These are phyloP conservation scores for Trichoderma lentiforme DNA, from an alignment of 2,329 filamentous ascomycete species.

Conservation along the genomic window DNA sequence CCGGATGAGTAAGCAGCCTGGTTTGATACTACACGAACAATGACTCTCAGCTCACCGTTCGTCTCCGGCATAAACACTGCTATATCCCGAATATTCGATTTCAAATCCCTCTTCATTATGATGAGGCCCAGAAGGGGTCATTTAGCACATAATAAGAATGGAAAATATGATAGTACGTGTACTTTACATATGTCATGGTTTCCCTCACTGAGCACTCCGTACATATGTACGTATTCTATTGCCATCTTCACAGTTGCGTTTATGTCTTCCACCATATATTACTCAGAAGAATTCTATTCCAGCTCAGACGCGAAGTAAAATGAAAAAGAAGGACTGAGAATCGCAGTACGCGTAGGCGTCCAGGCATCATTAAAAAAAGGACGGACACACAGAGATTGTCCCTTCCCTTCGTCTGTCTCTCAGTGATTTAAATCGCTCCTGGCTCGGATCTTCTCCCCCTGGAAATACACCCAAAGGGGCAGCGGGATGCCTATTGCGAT, in stretches of 20 bases:
- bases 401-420: not conserved
- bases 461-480: conserved; percentile 3
- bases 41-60: not conserved
- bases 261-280: not conserved
- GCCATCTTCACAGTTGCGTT: too few species aligned
- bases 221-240: not conserved
- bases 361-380: not conserved
- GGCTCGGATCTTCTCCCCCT: not conserved
- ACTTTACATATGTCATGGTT: not conserved
- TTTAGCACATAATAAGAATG: not conserved
- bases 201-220: not conserved
- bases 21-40: not conserved
- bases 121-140: not conserved
- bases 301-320: too few species aligned
- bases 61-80: not conserved
- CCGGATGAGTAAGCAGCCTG: not conserved
- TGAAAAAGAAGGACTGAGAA: too few species aligned
- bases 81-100: not conserved
- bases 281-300: not conserved
- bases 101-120: not conserved
- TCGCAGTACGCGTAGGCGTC: too few species aligned
- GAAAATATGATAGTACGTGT: not conserved
- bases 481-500: not conserved
- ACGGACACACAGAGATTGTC: not conserved
- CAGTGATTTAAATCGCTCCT: not conserved